These are phyloP conservation scores for Globisporangium recalcitrans DNA, from an alignment of 352 stramenopile genomes.

Conservation along the genomic window DNA sequence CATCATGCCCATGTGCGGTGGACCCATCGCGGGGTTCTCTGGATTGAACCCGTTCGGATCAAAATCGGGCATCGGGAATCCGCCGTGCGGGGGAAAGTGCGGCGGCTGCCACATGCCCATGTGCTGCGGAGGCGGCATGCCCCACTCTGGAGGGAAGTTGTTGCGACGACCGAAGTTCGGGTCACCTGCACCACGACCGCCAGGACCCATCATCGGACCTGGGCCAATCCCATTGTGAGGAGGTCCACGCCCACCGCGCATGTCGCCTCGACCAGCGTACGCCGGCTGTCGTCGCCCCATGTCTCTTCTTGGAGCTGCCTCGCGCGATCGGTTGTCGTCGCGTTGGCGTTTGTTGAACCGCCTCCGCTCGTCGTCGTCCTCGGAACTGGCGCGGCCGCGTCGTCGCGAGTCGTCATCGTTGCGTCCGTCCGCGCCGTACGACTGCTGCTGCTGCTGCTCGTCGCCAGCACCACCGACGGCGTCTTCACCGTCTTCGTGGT, in stretches of 20 bases:
- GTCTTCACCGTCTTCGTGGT: conserved; percentile 23
- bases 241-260: conserved; percentile 22
- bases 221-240: conserved; percentile 7
- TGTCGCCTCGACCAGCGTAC: conserved; percentile 24
- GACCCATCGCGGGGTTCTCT: conserved; percentile 57
- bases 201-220: conserved; percentile 11
- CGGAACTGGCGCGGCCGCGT: conserved; percentile 30
- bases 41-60: conserved; percentile 64
- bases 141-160: conserved; percentile 65
- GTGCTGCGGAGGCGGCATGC: conserved; percentile 48
- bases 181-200: conserved; percentile 15
- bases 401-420: conserved; percentile 29
- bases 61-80: conserved; percentile 56
- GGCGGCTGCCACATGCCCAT: conserved; percentile 64
- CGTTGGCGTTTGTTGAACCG: conserved; percentile 55
- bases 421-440: conserved; percentile 12
- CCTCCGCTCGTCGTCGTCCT: conserved; percentile 54
- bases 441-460: conserved; percentile 8
- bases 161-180: conserved; percentile 45
- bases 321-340: conserved; percentile 37
- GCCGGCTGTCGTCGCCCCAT: conserved; percentile 13
- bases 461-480: neutral
- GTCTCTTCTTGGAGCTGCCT: conserved; percentile 21
- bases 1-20: conserved; percentile 57
- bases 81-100: conserved; percentile 35